Percentiles rank a stretch among this genome's conserved stretches.
Conservation (phyloP, 2,329 filamentous ascomycete species). For the Fonsecaea erecta region DNA sequence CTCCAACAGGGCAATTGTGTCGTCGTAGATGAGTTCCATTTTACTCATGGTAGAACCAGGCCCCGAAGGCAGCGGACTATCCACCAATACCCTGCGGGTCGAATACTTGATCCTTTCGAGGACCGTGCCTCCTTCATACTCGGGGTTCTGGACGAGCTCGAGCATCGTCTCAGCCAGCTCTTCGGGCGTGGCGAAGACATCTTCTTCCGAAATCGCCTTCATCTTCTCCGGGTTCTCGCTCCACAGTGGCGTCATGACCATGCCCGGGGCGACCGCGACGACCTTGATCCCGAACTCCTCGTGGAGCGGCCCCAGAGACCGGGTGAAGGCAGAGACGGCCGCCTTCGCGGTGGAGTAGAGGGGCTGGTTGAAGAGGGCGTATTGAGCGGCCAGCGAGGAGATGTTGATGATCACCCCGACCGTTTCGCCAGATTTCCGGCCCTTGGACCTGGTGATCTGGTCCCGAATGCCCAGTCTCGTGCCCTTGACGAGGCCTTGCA, state of each 20-base stretch:
- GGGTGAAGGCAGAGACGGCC: slow-evolving; percentile 54
- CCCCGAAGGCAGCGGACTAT: slow-evolving; percentile 8
- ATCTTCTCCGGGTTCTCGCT: slow-evolving; percentile 65
- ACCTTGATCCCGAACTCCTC: slow-evolving; percentile 57
- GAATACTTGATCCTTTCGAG: slow-evolving; percentile 60
- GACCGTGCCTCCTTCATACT: slow-evolving; percentile 52
- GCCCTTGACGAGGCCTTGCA: slow-evolving; percentile 56
- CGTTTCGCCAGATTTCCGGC: slow-evolving; percentile 40
- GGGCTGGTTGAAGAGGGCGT: slow-evolving; percentile 46
- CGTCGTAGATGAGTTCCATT: slow-evolving; percentile 6
- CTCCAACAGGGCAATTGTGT: slow-evolving; percentile 13
- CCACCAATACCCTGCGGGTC: slow-evolving; percentile 53
- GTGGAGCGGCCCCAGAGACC: slow-evolving; percentile 57
- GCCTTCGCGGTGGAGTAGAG: slow-evolving; percentile 57
- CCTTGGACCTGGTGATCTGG: slow-evolving; percentile 40
- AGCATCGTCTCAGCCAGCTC: slow-evolving; percentile 58
- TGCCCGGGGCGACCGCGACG: slow-evolving; percentile 63
- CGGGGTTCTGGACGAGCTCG: slow-evolving; percentile 48
- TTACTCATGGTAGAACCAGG: slow-evolving; percentile 12
- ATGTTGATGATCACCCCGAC: slow-evolving; percentile 52
- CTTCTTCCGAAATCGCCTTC: slow-evolving; percentile 54
- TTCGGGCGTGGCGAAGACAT: slow-evolving; percentile 64
- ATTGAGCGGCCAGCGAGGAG: slow-evolving; percentile 54
- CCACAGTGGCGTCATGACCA: slow-evolving; percentile 66
- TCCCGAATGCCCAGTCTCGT: slow-evolving; percentile 57